Percentiles rank a stretch among this genome's conserved stretches.
phyloP scores from a whole-genome alignment of 148 eudicot genomes.

The Pouteria glomerata region DNA sequence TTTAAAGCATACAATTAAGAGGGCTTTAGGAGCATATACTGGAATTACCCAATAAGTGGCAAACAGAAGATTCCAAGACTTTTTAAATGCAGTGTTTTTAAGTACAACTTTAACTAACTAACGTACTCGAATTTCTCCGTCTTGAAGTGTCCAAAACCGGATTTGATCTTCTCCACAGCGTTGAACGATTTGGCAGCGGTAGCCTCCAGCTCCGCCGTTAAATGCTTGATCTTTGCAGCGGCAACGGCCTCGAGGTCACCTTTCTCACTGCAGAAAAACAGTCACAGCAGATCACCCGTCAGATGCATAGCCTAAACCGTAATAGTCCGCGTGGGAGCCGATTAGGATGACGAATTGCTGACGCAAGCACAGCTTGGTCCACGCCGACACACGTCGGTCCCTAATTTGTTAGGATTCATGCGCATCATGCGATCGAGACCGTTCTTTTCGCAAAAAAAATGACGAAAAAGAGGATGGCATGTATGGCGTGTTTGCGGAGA shows the following conservation, averaged over 20 bases:
- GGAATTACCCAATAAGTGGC: background rate
- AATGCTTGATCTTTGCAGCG: conserved; percentile 53
- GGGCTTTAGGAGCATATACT: background rate
- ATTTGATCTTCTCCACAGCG: conserved; percentile 46
- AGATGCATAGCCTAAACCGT: background rate
- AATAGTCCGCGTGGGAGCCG: background rate
- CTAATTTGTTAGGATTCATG: background rate
- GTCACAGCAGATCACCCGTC: background rate
- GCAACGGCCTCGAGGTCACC: conserved; percentile 45
- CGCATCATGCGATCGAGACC: background rate
- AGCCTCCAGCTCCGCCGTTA: conserved; percentile 62
- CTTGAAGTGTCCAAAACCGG: conserved; percentile 78
- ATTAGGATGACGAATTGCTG: background rate
- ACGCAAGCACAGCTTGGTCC: background rate
- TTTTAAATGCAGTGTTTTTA: background rate
- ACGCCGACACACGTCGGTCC: background rate
- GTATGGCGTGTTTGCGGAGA: background rate
- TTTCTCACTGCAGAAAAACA: conserved; percentile 43
- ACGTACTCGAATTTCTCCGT: conserved; percentile 73
- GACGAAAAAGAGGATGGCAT: background rate
- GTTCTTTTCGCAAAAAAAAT: background rate
- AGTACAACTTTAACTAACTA: background rate
- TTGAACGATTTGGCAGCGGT: conserved; percentile 25
- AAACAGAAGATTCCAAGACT: background rate
- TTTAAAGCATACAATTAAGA: background rate